Evolutionary conservation across 257 asterid species (phyloP).

Genomic region (Nicotiana benthamiana): DNA sequence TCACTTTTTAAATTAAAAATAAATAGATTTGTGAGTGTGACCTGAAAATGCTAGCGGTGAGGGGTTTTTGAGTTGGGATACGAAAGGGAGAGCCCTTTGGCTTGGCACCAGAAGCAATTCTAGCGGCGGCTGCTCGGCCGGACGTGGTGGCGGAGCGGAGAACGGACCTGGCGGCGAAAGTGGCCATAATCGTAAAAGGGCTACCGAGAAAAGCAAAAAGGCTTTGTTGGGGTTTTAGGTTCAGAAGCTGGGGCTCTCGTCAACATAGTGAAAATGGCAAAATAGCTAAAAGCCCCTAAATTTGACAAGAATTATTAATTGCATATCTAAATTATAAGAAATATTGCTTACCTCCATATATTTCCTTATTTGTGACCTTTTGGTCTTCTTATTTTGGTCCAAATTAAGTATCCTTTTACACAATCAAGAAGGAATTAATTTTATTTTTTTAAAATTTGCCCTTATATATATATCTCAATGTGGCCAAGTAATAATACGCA

Average conservation of each 20-base stretch:
- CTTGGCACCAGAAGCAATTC: constrained; percentile 7
- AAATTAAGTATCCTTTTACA: too few species aligned
- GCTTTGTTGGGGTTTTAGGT: constrained; percentile 7
- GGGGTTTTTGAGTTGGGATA: constrained; percentile 11
- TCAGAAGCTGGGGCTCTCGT: background rate
- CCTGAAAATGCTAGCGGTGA: constrained; percentile 19
- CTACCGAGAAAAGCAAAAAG: background rate
- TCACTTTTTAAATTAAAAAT: background rate
- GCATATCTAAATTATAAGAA: too few species aligned
- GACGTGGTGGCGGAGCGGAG: constrained; percentile 17
- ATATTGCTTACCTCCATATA: too few species aligned
- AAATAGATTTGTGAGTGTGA: background rate
- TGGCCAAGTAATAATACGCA: too few species aligned
- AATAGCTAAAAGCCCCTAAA: too few species aligned
- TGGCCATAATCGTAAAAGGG: background rate
- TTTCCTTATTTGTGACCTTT: too few species aligned
- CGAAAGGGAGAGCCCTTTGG: constrained; percentile 11
- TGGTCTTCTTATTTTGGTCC: too few species aligned
- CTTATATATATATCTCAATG: too few species aligned
- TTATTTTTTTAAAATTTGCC: too few species aligned
- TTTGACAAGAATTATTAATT: too few species aligned
- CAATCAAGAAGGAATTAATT: too few species aligned
- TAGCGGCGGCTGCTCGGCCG: constrained; percentile 8
- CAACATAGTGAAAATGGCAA: too few species aligned
- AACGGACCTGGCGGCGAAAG: constrained; percentile 15